A percentile compares a stretch with the other conserved stretches of the same genome.
These are phyloP conservation scores for Schizosaccharomyces versatilis DNA, from an alignment of 1,139 yeast genomes.

Conservation along the genomic window DNA sequence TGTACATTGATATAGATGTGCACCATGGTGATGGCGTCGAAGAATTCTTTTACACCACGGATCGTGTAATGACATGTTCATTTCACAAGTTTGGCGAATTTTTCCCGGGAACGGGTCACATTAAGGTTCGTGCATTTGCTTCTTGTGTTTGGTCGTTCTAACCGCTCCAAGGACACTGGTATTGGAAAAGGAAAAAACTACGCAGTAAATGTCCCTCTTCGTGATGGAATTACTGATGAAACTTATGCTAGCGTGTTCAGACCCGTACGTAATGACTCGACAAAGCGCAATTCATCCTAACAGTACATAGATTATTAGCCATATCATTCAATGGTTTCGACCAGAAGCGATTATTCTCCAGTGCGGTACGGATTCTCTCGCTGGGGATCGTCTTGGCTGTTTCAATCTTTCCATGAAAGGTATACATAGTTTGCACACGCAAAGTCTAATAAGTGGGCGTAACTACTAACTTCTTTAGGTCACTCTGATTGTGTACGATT, in stretches of 20 bases:
- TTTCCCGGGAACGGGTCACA: constrained; percentile 85
- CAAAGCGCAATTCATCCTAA: background rate
- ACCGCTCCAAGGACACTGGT: constrained; percentile 34
- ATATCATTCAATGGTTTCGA: constrained; percentile 74
- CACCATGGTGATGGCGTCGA: constrained; percentile 97
- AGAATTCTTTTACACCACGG: constrained; percentile 87
- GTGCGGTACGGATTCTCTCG: constrained; percentile 23
- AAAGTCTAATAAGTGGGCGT: background rate
- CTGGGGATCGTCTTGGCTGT: constrained; percentile 50
- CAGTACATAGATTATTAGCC: constrained; percentile 23
- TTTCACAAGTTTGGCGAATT: constrained; percentile 91
- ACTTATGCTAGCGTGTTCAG: constrained; percentile 69
- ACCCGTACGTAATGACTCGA: constrained; percentile 26
- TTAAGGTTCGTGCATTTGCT: constrained; percentile 21
- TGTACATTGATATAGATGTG: constrained; percentile 73
- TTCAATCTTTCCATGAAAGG: constrained; percentile 51
- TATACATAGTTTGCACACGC: background rate
- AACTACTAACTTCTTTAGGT: constrained; percentile 15
- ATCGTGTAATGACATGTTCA: constrained; percentile 86
- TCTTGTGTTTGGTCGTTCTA: background rate
- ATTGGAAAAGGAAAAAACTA: constrained; percentile 71
- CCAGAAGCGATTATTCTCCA: constrained; percentile 45
- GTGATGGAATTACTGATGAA: constrained; percentile 80
- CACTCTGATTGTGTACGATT: constrained; percentile 86
- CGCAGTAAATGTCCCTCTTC: constrained; percentile 64